Conservation (phyloP, 2,329 filamentous ascomycete species). For the Colletotrichum viniferum region DNA sequence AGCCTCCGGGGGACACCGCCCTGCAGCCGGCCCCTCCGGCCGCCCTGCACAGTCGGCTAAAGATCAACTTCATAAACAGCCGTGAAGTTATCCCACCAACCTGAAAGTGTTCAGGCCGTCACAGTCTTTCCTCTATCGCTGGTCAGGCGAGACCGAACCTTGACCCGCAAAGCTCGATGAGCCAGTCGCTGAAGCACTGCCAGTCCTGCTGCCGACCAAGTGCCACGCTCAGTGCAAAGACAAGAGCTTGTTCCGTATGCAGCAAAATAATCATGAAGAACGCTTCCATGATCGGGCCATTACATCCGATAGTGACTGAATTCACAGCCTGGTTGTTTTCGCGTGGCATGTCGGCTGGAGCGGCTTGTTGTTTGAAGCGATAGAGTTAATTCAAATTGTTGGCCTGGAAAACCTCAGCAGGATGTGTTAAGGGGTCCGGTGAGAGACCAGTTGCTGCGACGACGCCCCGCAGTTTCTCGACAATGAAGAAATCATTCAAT, state of each 20-base stretch:
- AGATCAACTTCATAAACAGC: neutral
- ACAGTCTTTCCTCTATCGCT: neutral
- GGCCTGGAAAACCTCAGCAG: too few species aligned
- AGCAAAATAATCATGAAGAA: conserved; percentile 47
- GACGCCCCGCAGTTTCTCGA: too few species aligned
- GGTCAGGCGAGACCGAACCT: neutral
- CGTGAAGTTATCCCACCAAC: neutral
- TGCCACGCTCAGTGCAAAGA: conserved; percentile 43
- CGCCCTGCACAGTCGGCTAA: neutral
- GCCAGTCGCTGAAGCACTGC: neutral
- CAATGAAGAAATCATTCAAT: too few species aligned
- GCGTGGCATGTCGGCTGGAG: too few species aligned
- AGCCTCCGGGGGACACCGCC: too few species aligned
- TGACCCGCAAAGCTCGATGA: neutral
- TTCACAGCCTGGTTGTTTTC: too few species aligned
- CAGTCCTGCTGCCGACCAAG: neutral
- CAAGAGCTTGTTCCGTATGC: conserved; percentile 47
- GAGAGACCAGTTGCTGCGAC: too few species aligned
- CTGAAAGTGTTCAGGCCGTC: neutral
- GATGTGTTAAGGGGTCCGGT: too few species aligned
- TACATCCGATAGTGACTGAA: neutral
- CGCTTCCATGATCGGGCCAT: conserved; percentile 32
- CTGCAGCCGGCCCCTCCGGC: too few species aligned
- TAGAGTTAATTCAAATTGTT: too few species aligned
- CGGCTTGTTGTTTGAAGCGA: too few species aligned